These are phyloP conservation scores for Ammopiptanthus mongolicus DNA, from an alignment of 306 rosid genomes.

Conservation along the genomic window DNA sequence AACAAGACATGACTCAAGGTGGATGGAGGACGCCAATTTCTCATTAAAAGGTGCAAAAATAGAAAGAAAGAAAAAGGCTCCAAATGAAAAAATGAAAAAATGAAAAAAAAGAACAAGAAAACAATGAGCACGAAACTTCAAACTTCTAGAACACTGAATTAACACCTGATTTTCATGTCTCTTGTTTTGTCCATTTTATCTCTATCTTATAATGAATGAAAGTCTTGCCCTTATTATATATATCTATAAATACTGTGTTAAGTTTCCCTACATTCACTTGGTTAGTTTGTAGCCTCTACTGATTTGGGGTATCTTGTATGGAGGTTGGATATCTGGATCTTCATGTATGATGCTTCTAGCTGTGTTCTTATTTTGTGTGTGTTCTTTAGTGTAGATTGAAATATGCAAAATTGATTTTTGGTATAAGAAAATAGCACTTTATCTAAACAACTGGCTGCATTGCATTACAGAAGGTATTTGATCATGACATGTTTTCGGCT, in stretches of 20 bases:
- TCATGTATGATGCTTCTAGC: not conserved
- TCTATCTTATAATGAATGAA: not conserved
- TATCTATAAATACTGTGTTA: not conserved
- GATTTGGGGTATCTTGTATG: not conserved
- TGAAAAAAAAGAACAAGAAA: not conserved
- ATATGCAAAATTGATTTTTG: not conserved
- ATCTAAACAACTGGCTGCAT: constrained; percentile 7
- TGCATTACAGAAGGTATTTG: constrained; percentile 72
- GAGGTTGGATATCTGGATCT: not conserved
- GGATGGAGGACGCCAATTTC: not conserved
- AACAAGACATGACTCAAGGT: not conserved
- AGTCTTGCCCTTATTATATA: not conserved
- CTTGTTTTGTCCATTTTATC: not conserved
- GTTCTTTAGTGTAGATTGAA: not conserved
- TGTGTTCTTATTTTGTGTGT: not conserved
- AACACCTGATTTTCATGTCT: not conserved
- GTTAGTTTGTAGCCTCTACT: not conserved
- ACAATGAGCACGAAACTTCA: not conserved
- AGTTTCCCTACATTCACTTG: not conserved
- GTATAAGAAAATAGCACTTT: not conserved
- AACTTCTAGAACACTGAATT: not conserved
- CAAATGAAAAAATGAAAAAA: too few relatives aligned
- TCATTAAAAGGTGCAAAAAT: not conserved
- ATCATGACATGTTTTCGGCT: constrained; percentile 79
- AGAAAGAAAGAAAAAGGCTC: not conserved